phyloP scores from a whole-genome alignment of 495 filamentous ascomycete species.

The Aspergillus bridgeri region DNA sequence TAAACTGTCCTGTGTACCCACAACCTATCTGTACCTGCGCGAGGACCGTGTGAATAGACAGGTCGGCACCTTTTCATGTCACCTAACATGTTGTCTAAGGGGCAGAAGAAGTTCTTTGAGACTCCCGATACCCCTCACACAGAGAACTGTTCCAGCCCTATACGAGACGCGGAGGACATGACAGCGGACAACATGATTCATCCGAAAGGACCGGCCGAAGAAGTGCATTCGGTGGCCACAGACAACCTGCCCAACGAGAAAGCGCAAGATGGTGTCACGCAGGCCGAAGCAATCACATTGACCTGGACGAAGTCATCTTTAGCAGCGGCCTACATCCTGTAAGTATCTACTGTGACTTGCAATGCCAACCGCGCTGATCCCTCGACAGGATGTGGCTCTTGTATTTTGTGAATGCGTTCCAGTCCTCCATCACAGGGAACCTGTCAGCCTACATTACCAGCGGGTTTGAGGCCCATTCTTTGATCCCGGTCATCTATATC shows the following conservation, averaged over 20 bases:
- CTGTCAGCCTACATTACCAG: constrained; percentile 39
- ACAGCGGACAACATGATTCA: constrained; percentile 4
- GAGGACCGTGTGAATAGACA: neutral
- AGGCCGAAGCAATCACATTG: constrained; percentile 41
- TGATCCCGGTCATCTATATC: constrained; percentile 55
- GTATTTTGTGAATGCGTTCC: constrained; percentile 47
- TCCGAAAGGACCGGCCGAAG: constrained; percentile 9
- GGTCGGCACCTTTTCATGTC: neutral
- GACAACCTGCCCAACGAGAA: constrained; percentile 17
- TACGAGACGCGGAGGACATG: neutral
- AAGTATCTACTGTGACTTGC: neutral
- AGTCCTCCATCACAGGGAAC: constrained; percentile 28
- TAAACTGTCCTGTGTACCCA: neutral
- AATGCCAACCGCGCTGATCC: neutral
- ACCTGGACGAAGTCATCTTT: constrained; percentile 41
- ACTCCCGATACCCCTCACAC: constrained; percentile 2
- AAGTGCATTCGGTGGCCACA: constrained; percentile 4
- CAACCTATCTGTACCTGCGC: neutral
- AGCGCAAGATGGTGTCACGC: constrained; percentile 40
- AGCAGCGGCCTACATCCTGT: constrained; percentile 33
- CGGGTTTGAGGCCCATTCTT: constrained; percentile 54
- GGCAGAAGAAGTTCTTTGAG: neutral
- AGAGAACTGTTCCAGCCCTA: neutral
- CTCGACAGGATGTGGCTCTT: constrained; percentile 43
- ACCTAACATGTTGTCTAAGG: constrained; percentile 5